Conservation (phyloP, 495 filamentous ascomycete species). For the Thozetella sp. region DNA sequence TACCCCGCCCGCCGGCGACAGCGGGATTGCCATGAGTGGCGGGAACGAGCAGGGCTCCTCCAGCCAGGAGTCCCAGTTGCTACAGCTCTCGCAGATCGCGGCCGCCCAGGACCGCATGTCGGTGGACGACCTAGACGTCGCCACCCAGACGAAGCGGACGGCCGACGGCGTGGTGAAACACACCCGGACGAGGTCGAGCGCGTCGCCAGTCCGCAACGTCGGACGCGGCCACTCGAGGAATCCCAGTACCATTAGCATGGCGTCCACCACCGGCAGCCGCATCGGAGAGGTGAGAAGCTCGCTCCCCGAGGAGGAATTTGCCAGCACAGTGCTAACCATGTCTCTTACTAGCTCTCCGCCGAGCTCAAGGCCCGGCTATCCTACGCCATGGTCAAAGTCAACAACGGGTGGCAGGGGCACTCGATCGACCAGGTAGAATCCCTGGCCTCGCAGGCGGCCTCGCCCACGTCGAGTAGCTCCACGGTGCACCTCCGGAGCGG, state of each 20-base stretch:
- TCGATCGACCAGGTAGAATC: conserved; percentile 71
- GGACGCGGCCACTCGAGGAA: conserved; percentile 63
- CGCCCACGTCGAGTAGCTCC: conserved; percentile 56
- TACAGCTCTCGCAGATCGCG: conserved; percentile 55
- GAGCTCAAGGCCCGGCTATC: conserved; percentile 79
- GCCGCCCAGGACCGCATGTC: conserved; percentile 49
- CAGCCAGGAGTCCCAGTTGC: conserved; percentile 49
- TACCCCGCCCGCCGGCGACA: conserved; percentile 48
- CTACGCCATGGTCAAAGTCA: conserved; percentile 88
- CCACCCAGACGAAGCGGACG: conserved; percentile 58
- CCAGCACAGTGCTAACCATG: conserved; percentile 21
- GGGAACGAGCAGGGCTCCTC: conserved; percentile 34
- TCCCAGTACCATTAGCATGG: conserved; percentile 60
- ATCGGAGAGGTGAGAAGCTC: conserved; percentile 69
- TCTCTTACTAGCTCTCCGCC: conserved; percentile 62
- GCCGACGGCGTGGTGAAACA: conserved; percentile 66
- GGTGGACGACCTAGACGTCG: conserved; percentile 20
- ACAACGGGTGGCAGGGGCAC: conserved; percentile 79
- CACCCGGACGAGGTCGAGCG: conserved; percentile 33
- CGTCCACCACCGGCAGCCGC: conserved; percentile 58
- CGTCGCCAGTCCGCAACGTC: conserved; percentile 33
- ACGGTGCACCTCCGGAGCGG: conserved; percentile 50
- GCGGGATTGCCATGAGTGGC: conserved; percentile 32
- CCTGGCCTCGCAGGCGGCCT: conserved; percentile 61
- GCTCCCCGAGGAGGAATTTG: too few species aligned